Base-by-base conservation (phyloP, 805 yeast genomes). In the Kuraishia ogatae region DNA sequence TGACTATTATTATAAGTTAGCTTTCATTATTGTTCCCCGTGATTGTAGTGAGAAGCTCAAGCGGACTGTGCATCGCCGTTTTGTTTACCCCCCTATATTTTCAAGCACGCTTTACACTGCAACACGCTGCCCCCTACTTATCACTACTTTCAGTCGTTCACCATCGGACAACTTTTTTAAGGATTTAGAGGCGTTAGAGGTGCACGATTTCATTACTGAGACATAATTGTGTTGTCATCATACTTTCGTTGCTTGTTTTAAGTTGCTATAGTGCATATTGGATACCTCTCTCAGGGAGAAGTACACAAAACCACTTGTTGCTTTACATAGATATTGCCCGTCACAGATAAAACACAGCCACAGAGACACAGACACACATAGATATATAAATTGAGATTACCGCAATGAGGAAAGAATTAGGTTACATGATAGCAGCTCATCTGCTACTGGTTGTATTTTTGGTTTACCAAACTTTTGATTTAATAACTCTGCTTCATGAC, bases 401-500 rank as follows among this genome's bases (percentile, higher is more conserved):
- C 28, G 7, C 10, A 49, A 83, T 87, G 87, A 85, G 81, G 66
- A 82, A 77, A 66, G 94, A 87, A 66, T 67, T 85, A 50, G 81
- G 81, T 60, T 77, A 79, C 60, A 75, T 88, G 50, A 64, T 87
- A 50, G 75, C 79, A 68, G 82, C 80, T 21, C 92, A 88, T 62
- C 62, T 80, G 15, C 66, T 77, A n/a, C 62, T 86, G 26, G 70
- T 85, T 13, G 53, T 78, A 3, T 79, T 79, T 58, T 69, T 85
- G 28, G 69, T 80, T n/a, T 88, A 83, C 66, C 77, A 80, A 61
- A 79, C 85, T 2, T 83, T 82, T 61, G 96, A 90, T 68, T 74
- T 90, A 56, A 80, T 89, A 56, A 80, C 92, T 5, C 69, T 90
- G 56, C 72, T 87, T n/a, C 76, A 86, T 61, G 96, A 88, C 68